These are phyloP conservation scores for Trametes pubescens DNA, from an alignment of 1,284 basidiomycete genomes.

Conservation along the genomic window DNA sequence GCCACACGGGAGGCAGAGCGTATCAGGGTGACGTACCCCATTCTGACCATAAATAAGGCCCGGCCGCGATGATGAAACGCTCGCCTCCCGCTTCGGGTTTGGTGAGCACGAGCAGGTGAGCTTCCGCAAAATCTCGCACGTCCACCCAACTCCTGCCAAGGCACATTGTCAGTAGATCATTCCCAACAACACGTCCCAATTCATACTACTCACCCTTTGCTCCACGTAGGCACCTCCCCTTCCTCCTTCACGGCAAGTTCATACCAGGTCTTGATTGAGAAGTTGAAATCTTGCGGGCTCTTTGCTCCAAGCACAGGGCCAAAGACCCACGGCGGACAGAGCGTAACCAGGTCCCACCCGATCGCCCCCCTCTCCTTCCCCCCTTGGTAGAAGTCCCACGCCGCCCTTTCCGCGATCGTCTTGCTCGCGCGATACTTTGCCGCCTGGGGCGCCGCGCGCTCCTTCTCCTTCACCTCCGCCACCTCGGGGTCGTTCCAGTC, in stretches of 20 bases:
- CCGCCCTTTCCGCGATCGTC: constrained; percentile 29
- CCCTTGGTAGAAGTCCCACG: constrained; percentile 8
- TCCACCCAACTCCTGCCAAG: constrained; percentile 36
- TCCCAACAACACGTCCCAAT: background rate
- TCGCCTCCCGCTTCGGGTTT: constrained; percentile 52
- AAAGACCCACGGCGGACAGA: constrained; percentile 21
- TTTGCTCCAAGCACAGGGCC: constrained; percentile 26
- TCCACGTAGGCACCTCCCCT: background rate
- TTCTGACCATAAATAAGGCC: background rate
- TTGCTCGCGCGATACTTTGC: constrained; percentile 32
- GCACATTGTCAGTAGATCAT: background rate
- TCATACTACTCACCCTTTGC: background rate
- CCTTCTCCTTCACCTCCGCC: constrained; percentile 25
- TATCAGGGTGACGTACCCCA: background rate
- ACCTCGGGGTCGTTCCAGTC: constrained; percentile 36
- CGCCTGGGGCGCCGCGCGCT: constrained; percentile 11
- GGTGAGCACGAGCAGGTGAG: constrained; percentile 54
- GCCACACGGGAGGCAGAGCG: background rate
- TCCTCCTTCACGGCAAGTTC: background rate
- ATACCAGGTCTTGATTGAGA: constrained; percentile 2
- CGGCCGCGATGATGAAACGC: constrained; percentile 15
- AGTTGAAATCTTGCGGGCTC: constrained; percentile 22
- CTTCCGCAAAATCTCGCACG: constrained; percentile 55
- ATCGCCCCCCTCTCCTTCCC: background rate
- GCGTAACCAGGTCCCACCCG: constrained; percentile 21